phyloP scores from a whole-genome alignment of 2,329 filamentous ascomycete species.

The Trichophyton rubrum region DNA sequence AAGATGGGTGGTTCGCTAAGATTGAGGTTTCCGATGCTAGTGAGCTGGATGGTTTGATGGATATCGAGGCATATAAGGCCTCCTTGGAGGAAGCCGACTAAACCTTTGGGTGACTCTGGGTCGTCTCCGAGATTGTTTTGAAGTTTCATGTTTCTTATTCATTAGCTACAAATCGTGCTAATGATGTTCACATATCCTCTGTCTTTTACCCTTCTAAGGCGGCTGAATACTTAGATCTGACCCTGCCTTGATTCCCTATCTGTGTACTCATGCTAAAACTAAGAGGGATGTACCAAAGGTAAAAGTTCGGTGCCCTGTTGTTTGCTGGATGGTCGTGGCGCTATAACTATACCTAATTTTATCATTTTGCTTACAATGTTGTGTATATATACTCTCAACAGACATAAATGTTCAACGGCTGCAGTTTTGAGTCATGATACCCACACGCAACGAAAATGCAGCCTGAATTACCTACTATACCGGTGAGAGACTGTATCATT shows the following conservation, averaged over 20 bases:
- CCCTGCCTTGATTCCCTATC: not conserved
- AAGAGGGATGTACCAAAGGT: not conserved
- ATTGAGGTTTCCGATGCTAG: conserved; percentile 59
- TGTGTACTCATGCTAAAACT: not conserved
- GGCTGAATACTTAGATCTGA: not conserved
- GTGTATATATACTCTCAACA: conserved; percentile 6
- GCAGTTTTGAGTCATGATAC: not conserved
- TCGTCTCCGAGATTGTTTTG: not conserved
- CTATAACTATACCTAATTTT: not conserved
- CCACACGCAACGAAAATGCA: not conserved
- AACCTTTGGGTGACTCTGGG: conserved; percentile 9
- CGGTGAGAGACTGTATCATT: not conserved
- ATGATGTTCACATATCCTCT: not conserved
- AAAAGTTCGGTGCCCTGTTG: not conserved
- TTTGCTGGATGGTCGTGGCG: not conserved
- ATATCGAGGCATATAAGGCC: conserved; percentile 60
- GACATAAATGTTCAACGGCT: not conserved
- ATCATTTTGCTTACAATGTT: not conserved
- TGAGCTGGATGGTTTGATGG: conserved; percentile 68
- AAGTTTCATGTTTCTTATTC: not conserved
- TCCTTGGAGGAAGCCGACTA: conserved; percentile 47
- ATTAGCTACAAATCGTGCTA: not conserved
- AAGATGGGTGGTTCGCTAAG: conserved; percentile 86
- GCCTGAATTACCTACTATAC: not conserved
- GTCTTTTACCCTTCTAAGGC: not conserved